phyloP scores from a whole-genome alignment of 495 filamentous ascomycete species.

The Penicillium coprophilum region DNA sequence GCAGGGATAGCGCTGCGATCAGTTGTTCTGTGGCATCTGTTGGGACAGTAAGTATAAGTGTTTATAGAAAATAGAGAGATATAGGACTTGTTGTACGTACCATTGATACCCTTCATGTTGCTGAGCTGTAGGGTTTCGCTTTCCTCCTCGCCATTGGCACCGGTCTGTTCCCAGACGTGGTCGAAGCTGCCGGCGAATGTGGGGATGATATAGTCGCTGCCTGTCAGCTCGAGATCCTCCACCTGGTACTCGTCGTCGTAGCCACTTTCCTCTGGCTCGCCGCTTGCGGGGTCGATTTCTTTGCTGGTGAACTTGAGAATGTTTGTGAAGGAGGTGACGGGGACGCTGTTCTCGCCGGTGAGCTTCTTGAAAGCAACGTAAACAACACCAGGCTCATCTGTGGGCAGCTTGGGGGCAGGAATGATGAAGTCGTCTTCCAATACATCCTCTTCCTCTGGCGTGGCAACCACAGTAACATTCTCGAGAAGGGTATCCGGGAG shows the following conservation, averaged over 20 bases:
- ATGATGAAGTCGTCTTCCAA: slow-evolving; percentile 91
- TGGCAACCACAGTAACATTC: slow-evolving; percentile 85
- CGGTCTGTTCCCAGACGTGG: slow-evolving; percentile 94
- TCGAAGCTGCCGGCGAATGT: slow-evolving; percentile 93
- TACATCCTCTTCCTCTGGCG: slow-evolving; percentile 75
- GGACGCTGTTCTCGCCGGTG: slow-evolving; percentile 64
- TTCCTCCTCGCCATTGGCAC: slow-evolving; percentile 81
- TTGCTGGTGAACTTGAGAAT: slow-evolving; percentile 95
- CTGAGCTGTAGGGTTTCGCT: slow-evolving; percentile 89
- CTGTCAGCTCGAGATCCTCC: slow-evolving; percentile 85
- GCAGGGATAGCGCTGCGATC: slow-evolving; percentile 79
- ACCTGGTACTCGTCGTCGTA: slow-evolving; percentile 99
- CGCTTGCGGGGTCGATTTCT: slow-evolving; percentile 94
- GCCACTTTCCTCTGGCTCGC: slow-evolving; percentile 85
- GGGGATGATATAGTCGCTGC: slow-evolving; percentile 91
- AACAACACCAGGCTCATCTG: slow-evolving; percentile 83
- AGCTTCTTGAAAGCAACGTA: slow-evolving; percentile 93
- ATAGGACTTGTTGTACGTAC: slow-evolving; percentile 51
- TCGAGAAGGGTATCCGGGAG: slow-evolving; percentile 84
- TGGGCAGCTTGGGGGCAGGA: slow-evolving; percentile 73
- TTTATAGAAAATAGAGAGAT: slow-evolving; percentile 1
- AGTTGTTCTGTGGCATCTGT: slow-evolving; percentile 93
- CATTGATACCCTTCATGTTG: slow-evolving; percentile 86
- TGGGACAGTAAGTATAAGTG: slow-evolving; percentile 48
- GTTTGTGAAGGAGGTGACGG: slow-evolving; percentile 82